Evolutionary conservation across 129 eudicot species (phyloP).

Genomic region (Arctium lappa): DNA sequence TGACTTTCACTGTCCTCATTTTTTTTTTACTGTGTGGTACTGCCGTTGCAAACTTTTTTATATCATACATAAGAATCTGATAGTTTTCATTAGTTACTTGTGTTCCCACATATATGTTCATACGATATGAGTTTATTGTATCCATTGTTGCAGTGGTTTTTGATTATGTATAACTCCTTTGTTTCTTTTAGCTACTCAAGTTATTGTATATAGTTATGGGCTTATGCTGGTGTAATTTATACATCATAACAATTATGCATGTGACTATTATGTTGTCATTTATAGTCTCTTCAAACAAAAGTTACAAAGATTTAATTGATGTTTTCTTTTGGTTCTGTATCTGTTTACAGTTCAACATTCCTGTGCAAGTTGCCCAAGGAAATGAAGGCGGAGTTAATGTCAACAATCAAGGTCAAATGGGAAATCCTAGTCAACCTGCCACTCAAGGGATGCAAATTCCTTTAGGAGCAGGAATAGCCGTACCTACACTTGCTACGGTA

Average conservation of each 20-base stretch:
- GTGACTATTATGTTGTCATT: not conserved
- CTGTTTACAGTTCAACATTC: slow-evolving; percentile 33
- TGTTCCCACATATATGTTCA: not conserved
- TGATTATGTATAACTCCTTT: not conserved
- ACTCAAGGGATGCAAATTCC: slow-evolving; percentile 60
- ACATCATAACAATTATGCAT: not conserved
- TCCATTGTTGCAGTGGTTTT: not conserved
- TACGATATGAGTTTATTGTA: not conserved
- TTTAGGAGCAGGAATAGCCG: slow-evolving; percentile 62
- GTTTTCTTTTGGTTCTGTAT: not conserved
- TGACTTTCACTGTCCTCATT: slow-evolving; percentile 1
- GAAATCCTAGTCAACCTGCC: slow-evolving; percentile 53
- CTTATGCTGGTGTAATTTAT: not conserved
- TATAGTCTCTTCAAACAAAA: not conserved
- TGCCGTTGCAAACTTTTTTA: not conserved
- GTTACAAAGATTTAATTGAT: not conserved
- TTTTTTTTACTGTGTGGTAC: not conserved
- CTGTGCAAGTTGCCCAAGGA: slow-evolving; percentile 52
- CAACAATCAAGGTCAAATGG: slow-evolving; percentile 54
- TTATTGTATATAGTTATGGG: not conserved
- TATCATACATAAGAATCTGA: not conserved
- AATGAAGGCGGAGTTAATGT: slow-evolving; percentile 46
- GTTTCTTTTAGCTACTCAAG: not conserved
- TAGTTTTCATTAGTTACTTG: not conserved
- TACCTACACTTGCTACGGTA: slow-evolving; percentile 77